phyloP scores from a whole-genome alignment of 441 rosid species.

The Pelargonium citronellum region DNA sequence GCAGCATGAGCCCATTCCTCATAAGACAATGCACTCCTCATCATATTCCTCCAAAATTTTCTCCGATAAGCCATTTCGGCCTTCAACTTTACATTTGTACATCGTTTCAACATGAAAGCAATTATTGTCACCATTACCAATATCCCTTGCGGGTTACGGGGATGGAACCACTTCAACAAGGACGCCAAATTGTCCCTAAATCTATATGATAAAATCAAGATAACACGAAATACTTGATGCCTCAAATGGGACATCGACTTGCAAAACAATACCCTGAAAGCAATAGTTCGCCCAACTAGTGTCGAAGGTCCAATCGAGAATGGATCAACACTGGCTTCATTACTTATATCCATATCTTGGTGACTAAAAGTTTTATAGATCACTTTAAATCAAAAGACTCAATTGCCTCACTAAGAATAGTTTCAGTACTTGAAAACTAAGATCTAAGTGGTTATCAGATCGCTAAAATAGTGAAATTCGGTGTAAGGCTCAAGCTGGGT shows the following conservation, averaged over 20 bases:
- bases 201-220: constrained; percentile 37
- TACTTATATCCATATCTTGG: constrained; percentile 69
- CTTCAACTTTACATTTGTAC: constrained; percentile 60
- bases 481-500: neutral
- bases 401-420: no score
- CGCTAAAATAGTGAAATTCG: neutral
- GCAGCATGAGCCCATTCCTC: constrained; percentile 99
- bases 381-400: no score
- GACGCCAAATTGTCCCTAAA: constrained; percentile 37
- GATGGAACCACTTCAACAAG: constrained; percentile 84
- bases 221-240: constrained; percentile 37
- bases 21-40: constrained; percentile 74
- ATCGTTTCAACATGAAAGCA: constrained; percentile 74
- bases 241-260: constrained; percentile 62
- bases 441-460: neutral
- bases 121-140: constrained; percentile 74
- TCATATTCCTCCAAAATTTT: constrained; percentile 97
- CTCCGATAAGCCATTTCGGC: constrained; percentile 90
- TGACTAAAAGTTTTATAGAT: neutral
- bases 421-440: no score
- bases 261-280: constrained; percentile 70
- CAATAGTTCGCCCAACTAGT: constrained; percentile 71
- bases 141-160: constrained; percentile 89
- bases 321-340: constrained; percentile 66
- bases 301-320: constrained; percentile 85